Conservation (phyloP, 163 green algal genomes). For the Scenedesmus sp. region DNA sequence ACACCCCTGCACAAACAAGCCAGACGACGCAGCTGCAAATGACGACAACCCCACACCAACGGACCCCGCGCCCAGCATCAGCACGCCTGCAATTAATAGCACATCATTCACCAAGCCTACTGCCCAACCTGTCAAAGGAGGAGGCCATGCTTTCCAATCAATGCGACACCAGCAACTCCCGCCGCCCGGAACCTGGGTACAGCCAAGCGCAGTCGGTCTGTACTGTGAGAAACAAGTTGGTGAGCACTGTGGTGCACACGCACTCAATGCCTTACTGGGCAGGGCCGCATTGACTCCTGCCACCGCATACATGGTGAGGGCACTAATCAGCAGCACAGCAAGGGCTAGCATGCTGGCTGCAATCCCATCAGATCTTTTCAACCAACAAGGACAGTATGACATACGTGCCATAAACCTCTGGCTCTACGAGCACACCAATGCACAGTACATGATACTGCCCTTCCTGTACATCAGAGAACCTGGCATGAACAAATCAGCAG, state of each 20-base stretch:
- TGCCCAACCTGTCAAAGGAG: too few relatives aligned
- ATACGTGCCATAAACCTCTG: background rate
- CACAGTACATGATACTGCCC: too few relatives aligned
- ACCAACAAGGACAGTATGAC: background rate
- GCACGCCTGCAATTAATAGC: too few relatives aligned
- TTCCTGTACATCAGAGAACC: too few relatives aligned
- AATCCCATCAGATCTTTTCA: background rate
- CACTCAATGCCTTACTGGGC: background rate
- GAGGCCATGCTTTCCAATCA: too few relatives aligned
- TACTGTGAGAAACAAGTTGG: background rate
- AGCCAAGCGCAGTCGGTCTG: background rate
- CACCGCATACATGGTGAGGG: background rate
- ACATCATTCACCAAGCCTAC: too few relatives aligned
- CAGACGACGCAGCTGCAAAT: too few relatives aligned
- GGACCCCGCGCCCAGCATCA: too few relatives aligned
- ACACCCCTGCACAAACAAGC: too few relatives aligned
- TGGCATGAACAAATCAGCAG: too few relatives aligned
- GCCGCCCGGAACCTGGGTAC: background rate
- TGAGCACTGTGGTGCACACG: background rate
- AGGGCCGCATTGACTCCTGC: background rate
- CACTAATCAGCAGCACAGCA: background rate
- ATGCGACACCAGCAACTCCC: too few relatives aligned
- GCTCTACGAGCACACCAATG: background rate
- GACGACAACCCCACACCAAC: too few relatives aligned
- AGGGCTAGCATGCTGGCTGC: background rate